Base-by-base conservation (phyloP, 192 early-diverging fungal genomes). In the Irineochytrium annulatum region DNA sequence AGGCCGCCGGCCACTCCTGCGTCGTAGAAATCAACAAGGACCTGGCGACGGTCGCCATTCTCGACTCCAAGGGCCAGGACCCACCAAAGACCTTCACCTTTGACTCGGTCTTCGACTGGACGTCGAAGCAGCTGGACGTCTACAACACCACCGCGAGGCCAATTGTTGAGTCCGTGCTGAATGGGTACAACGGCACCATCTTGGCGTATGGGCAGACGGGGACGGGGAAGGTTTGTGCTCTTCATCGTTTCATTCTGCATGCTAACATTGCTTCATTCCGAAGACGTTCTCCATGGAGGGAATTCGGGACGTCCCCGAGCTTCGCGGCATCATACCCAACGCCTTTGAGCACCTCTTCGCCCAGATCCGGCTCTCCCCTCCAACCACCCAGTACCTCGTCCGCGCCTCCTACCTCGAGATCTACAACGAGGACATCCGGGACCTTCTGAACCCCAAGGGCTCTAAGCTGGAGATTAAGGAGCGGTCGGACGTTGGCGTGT, bases 361-460 rank as follows among this genome's bases (percentile, higher is more conserved):
- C 2, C 72, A 85, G 57, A 89, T 65, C 77, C 79, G 29, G 6
- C 44, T 65, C 34, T 55, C 73, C n/a, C 66, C 65, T 68, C 8
- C 80, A 64, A 19, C 73, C 80, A 71, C 84, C 76, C 72, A 91
- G 80, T 77, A 74, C 86, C 37, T 94, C 41, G 84, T 92, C 68
- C 80, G 86, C 35, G 93, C 89, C 4, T 92, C 91, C 0, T 94
- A 92, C 59, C 86, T 95, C 49, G 92, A 95, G 57, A 94, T 94
- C 65, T 95, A 95, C 79, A 94, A 95, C 66, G 93, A 95, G 70
- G 84, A 85, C 49, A 91, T 95, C 53, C 85, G 85, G 46, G 93
- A 95, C 61, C 70, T 95, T 39, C 76, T 95, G 22, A 90, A 89
- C 60, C 85, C 73, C 65, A 84, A 77, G 54, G 65, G 63, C 26